Evolutionary conservation across 2,329 filamentous ascomycete genomes (phyloP).

Genomic region (Colletotrichum karsti): DNA sequence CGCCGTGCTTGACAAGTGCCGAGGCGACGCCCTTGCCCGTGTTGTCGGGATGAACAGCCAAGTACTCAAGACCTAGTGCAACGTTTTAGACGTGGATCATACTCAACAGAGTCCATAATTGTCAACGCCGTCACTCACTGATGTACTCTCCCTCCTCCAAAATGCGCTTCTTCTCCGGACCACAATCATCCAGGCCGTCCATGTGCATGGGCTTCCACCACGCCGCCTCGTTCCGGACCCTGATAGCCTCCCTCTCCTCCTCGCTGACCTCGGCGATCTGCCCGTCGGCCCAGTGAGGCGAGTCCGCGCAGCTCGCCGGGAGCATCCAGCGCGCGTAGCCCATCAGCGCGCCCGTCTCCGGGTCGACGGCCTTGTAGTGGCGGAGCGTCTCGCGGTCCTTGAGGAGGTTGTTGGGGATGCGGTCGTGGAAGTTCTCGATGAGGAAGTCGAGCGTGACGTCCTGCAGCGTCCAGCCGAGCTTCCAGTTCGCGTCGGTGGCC

Average conservation of each 20-base stretch:
- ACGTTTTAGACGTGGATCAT: not conserved
- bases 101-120: not conserved
- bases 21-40: slow-evolving; percentile 37
- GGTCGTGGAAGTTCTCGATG: slow-evolving; percentile 18
- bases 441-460: slow-evolving; percentile 20
- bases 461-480: slow-evolving; percentile 26
- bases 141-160: slow-evolving; percentile 24
- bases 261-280: slow-evolving; percentile 26
- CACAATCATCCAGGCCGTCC: slow-evolving; percentile 2
- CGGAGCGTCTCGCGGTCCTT: slow-evolving; percentile 28
- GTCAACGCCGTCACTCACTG: slow-evolving; percentile 8
- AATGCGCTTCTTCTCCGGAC: slow-evolving; percentile 17
- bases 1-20: slow-evolving; percentile 34
- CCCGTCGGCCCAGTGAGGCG: slow-evolving; percentile 23
- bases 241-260: slow-evolving; percentile 17
- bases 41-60: slow-evolving; percentile 39
- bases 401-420: slow-evolving; percentile 30
- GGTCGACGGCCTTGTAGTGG: slow-evolving; percentile 33
- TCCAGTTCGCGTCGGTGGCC: slow-evolving; percentile 32
- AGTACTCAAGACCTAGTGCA: slow-evolving; percentile 34
- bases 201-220: slow-evolving; percentile 21
- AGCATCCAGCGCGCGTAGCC: slow-evolving; percentile 35
- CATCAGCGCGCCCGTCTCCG: slow-evolving; percentile 31
- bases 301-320: slow-evolving; percentile 15
- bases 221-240: slow-evolving; percentile 11